Evolutionary conservation across 2,329 filamentous ascomycete genomes (phyloP).

Genomic region (Ophiocordyceps robertsii): DNA sequence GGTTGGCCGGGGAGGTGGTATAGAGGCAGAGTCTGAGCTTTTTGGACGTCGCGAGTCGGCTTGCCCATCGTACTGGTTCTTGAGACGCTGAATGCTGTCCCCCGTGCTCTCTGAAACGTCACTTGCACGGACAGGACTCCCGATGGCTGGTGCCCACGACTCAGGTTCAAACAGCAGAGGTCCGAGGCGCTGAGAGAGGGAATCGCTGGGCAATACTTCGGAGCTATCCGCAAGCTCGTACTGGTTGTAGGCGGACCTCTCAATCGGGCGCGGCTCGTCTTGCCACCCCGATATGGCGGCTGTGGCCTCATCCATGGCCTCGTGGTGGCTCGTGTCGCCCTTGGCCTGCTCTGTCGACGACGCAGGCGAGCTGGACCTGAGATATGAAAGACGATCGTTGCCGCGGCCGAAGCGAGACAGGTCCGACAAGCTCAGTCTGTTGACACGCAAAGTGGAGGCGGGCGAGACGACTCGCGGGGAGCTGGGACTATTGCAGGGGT

Average conservation of each 20-base stretch:
- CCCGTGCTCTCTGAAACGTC: neutral
- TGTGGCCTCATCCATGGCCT: conserved; percentile 12
- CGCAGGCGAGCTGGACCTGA: conserved; percentile 13
- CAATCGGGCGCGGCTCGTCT: conserved; percentile 7
- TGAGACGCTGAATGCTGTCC: conserved; percentile 3
- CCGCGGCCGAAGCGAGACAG: conserved; percentile 15
- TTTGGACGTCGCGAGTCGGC: conserved; percentile 6
- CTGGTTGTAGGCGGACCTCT: conserved; percentile 9
- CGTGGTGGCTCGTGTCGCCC: conserved; percentile 6
- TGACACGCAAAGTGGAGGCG: conserved; percentile 5
- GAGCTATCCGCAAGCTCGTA: conserved; percentile 14
- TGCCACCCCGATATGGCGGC: conserved; percentile 13
- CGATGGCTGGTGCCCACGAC: neutral
- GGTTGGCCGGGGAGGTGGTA: conserved; percentile 3
- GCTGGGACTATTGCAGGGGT: conserved; percentile 11
- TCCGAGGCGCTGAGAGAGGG: conserved; percentile 7
- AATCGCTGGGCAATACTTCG: conserved; percentile 11
- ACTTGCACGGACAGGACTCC: neutral
- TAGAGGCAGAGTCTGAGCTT: conserved; percentile 6
- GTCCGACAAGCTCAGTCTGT: conserved; percentile 14
- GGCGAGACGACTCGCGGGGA: conserved; percentile 15
- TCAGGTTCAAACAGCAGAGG: neutral
- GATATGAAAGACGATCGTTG: conserved; percentile 15
- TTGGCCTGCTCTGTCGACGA: conserved; percentile 6
- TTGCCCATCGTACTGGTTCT: conserved; percentile 11